These are phyloP conservation scores for Teunomyces atbi DNA, from an alignment of 805 yeast species.

Conservation along the genomic window DNA sequence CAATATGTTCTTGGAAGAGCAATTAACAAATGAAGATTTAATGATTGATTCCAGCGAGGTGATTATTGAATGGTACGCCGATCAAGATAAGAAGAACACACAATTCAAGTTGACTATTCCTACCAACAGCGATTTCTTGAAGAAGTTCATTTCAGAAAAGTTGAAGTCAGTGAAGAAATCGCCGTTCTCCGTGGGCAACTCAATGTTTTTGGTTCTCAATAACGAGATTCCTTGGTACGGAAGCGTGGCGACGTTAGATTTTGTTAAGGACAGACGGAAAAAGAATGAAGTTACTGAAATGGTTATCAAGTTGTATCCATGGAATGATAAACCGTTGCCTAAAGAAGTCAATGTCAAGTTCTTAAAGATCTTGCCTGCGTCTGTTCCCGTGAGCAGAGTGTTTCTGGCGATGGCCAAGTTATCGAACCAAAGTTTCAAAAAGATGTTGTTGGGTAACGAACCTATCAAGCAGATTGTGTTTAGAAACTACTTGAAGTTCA, in stretches of 20 bases:
- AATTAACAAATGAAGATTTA: constrained; percentile 40
- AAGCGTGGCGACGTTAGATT: constrained; percentile 45
- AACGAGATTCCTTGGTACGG: constrained; percentile 60
- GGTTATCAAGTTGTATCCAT: constrained; percentile 51
- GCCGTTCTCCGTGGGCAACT: constrained; percentile 60
- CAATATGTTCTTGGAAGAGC: constrained; percentile 63
- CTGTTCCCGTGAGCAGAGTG: constrained; percentile 61
- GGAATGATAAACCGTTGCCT: constrained; percentile 58
- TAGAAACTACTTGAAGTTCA: constrained; percentile 50
- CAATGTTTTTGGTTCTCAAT: constrained; percentile 53
- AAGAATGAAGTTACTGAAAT: constrained; percentile 32
- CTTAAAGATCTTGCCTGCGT: constrained; percentile 53
- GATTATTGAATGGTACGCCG: constrained; percentile 50
- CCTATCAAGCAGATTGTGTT: constrained; percentile 57
- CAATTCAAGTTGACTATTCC: constrained; percentile 44
- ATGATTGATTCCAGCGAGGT: constrained; percentile 40
- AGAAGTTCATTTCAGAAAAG: constrained; percentile 47
- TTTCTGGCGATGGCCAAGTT: constrained; percentile 65
- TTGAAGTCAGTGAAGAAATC: constrained; percentile 52
- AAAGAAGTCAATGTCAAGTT: constrained; percentile 35
- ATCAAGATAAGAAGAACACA: constrained; percentile 40
- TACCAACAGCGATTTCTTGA: constrained; percentile 48
- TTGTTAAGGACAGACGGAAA: constrained; percentile 8
- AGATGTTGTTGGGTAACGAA: constrained; percentile 54
- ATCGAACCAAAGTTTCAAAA: constrained; percentile 50